These are phyloP conservation scores for Calonectria pseudoturangicola DNA, from an alignment of 2,329 filamentous ascomycete species.

Conservation along the genomic window DNA sequence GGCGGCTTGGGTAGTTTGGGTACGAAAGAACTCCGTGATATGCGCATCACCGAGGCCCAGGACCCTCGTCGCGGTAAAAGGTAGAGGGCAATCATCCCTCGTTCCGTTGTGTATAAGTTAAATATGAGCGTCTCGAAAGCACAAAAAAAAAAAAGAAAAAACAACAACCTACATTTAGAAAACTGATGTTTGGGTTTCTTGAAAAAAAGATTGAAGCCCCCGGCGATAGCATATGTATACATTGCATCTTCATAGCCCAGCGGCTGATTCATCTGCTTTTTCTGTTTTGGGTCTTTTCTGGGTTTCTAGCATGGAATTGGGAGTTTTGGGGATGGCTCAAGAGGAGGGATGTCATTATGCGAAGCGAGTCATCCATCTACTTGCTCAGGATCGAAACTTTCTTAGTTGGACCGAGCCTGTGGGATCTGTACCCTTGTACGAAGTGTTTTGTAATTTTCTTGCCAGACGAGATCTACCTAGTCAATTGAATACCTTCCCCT, in stretches of 20 bases:
- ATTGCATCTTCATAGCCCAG: slow-evolving; percentile 42
- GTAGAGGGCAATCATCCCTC: slow-evolving; percentile 50
- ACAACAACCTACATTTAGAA: slow-evolving; percentile 10
- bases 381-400: slow-evolving; percentile 17
- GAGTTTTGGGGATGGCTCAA: slow-evolving; percentile 49
- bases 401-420: slow-evolving; percentile 6
- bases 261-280: slow-evolving; percentile 37
- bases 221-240: slow-evolving; percentile 1
- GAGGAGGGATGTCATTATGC: slow-evolving; percentile 13
- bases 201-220: not conserved
- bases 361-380: slow-evolving; percentile 38
- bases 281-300: slow-evolving; percentile 36
- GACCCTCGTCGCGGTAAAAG: slow-evolving; percentile 84
- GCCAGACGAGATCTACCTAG: slow-evolving; percentile 33
- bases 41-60: slow-evolving; percentile 84
- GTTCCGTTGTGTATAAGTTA: not conserved
- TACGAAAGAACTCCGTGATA: slow-evolving; percentile 93
- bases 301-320: slow-evolving; percentile 50
- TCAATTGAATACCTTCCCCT: slow-evolving; percentile 36
- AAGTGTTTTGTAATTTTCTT: slow-evolving; percentile 22
- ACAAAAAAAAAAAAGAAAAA: too few relatives aligned
- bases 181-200: slow-evolving; percentile 9
- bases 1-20: slow-evolving; percentile 92
- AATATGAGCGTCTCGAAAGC: not conserved
- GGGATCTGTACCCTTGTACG: slow-evolving; percentile 20